Percentiles rank a stretch among this genome's conserved stretches.
Conservation (phyloP, 768 basidiomycete species). For the Phanerodontia chrysosporium region DNA sequence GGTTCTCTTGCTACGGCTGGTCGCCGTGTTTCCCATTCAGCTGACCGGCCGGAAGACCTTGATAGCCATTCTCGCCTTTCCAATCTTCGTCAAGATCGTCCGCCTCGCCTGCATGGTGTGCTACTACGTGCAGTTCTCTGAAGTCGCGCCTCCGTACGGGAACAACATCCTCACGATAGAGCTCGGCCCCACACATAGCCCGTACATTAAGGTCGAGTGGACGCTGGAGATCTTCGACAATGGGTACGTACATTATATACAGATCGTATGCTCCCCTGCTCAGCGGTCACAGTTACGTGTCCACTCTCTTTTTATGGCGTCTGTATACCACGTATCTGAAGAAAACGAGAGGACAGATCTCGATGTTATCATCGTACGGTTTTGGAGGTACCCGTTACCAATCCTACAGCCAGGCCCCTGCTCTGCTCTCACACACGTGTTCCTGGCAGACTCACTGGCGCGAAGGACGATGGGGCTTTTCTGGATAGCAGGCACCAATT, state of each 20-base stretch:
- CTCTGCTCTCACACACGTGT: not conserved
- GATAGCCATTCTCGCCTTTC: not conserved
- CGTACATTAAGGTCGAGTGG: not conserved
- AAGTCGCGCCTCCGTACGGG: not conserved
- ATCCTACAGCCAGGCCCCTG: not conserved
- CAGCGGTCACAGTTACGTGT: not conserved
- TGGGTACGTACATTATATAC: not conserved
- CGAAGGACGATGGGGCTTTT: not conserved
- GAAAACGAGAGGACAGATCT: not conserved
- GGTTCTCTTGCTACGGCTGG: not conserved
- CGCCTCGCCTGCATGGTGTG: not conserved
- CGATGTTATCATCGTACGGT: not conserved
- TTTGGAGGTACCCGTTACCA: not conserved
- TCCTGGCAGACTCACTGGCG: not conserved
- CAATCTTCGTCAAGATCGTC: not conserved
- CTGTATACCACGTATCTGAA: not conserved
- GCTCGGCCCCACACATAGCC: not conserved
- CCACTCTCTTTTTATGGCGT: not conserved
- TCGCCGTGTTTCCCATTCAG: not conserved
- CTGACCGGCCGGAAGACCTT: not conserved
- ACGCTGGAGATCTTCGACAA: not conserved
- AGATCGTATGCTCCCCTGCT: not conserved
- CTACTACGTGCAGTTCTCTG: not conserved
- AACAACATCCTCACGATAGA: not conserved
- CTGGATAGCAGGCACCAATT: not conserved